phyloP scores from a whole-genome alignment of 2,329 filamentous ascomycete genomes.

The Cercospora janseana region DNA sequence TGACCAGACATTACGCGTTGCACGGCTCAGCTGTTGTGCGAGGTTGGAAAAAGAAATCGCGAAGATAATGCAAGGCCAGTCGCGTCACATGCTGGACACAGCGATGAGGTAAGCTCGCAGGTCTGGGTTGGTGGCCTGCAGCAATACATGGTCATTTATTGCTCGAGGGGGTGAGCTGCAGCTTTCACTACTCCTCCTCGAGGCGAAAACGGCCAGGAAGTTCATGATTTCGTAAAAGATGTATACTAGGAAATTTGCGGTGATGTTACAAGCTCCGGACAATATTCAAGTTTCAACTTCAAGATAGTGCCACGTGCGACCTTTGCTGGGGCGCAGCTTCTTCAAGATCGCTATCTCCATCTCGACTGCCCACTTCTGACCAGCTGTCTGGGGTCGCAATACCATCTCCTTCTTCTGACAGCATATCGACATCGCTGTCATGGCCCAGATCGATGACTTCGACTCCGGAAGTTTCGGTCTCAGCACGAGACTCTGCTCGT shows the following conservation, averaged over 20 bases:
- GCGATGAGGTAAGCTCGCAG: no score
- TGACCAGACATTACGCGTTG: no score
- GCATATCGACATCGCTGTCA: constrained; percentile 38
- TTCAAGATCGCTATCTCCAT: constrained; percentile 37
- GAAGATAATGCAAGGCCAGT: no score
- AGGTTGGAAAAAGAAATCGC: no score
- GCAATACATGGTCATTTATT: no score
- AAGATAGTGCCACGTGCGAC: constrained; percentile 3
- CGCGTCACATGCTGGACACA: no score
- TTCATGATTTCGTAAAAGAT: no score
- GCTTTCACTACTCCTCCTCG: no score
- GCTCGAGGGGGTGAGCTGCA: no score
- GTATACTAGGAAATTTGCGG: not conserved
- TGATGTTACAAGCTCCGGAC: not conserved
- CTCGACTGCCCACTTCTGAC: constrained; percentile 40
- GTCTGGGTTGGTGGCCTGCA: no score
- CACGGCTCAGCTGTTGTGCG: no score
- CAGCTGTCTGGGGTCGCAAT: constrained; percentile 40
- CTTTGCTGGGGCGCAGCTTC: constrained; percentile 15
- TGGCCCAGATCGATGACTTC: constrained; percentile 36
- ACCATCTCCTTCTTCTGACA: constrained; percentile 38
- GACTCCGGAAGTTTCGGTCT: constrained; percentile 28
- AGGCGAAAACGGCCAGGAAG: no score
- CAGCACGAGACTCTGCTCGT: constrained; percentile 21
- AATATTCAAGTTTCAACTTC: not conserved